Evolutionary conservation across 768 basidiomycete genomes (phyloP).

Genomic region (Coprinopsis marcescibilis): DNA sequence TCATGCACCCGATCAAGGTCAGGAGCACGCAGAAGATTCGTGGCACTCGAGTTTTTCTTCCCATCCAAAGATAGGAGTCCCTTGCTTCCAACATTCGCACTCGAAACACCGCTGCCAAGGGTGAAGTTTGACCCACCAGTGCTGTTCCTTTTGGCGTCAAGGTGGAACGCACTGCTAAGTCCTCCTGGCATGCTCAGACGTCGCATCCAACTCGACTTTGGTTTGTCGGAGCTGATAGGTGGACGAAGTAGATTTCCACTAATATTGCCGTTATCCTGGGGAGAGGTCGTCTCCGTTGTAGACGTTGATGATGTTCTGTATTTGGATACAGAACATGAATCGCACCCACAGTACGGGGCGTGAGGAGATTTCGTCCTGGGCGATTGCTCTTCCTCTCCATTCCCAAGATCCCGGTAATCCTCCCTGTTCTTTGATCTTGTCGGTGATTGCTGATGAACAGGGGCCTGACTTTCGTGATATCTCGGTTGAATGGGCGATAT

Average conservation of each 20-base stretch:
- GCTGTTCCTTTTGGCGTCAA: slow-evolving; percentile 43
- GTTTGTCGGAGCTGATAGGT: slow-evolving; percentile 37
- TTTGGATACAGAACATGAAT: slow-evolving; percentile 53
- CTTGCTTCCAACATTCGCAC: slow-evolving; percentile 15
- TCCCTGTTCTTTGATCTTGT: slow-evolving; percentile 23
- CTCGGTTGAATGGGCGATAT: slow-evolving; percentile 5
- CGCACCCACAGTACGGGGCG: slow-evolving; percentile 63
- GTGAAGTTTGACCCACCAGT: slow-evolving; percentile 17
- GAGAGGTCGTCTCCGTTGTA: slow-evolving; percentile 22
- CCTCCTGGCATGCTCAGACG: slow-evolving; percentile 66
- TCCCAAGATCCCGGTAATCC: slow-evolving; percentile 12
- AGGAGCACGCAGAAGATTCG: slow-evolving; percentile 22
- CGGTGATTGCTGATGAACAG: slow-evolving; percentile 18
- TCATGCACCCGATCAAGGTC: slow-evolving; percentile 30
- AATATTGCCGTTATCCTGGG: slow-evolving; percentile 30
- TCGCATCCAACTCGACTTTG: slow-evolving; percentile 65
- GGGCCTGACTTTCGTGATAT: slow-evolving; percentile 11
- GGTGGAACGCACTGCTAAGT: slow-evolving; percentile 47
- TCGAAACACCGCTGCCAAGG: slow-evolving; percentile 24
- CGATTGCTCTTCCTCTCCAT: slow-evolving; percentile 13
- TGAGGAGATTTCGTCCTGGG: slow-evolving; percentile 28
- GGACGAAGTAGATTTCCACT: slow-evolving; percentile 12
- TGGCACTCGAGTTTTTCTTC: slow-evolving; percentile 45
- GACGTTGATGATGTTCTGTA: slow-evolving; percentile 35
- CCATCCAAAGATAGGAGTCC: slow-evolving; percentile 28